Percentiles rank a stretch among this genome's conserved stretches.
These are phyloP conservation scores for Naganishia onofrii DNA, from an alignment of 768 basidiomycete genomes.

Conservation along the genomic window DNA sequence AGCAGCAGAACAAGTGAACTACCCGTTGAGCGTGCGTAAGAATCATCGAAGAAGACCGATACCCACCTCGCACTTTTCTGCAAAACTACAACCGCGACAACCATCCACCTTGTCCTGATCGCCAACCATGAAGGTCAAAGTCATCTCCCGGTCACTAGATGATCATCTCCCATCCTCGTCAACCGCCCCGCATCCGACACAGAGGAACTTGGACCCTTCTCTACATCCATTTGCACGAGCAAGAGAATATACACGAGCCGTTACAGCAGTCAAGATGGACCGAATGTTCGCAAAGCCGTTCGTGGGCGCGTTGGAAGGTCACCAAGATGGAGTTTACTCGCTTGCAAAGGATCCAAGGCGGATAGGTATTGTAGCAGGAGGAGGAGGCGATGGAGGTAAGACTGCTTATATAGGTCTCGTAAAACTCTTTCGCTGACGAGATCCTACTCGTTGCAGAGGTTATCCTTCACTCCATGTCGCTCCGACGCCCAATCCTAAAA, in stretches of 20 bases:
- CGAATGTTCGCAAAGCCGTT: conserved; percentile 98
- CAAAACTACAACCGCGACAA: background rate
- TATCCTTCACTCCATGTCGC: conserved; percentile 65
- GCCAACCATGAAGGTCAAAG: conserved; percentile 46
- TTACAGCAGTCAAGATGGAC: conserved; percentile 95
- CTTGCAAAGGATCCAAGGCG: conserved; percentile 68
- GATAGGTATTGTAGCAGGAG: conserved; percentile 77
- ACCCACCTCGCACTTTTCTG: too few species aligned
- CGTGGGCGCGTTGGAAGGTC: conserved; percentile 82
- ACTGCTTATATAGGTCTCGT: conserved; percentile 30
- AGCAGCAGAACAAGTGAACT: too few species aligned
- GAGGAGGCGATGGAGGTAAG: conserved; percentile 92
- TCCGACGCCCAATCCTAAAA: conserved; percentile 50
- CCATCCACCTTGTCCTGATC: background rate
- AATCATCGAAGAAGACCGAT: too few species aligned
- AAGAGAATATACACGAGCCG: conserved; percentile 85
- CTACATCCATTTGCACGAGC: conserved; percentile 92
- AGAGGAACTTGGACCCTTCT: conserved; percentile 88
- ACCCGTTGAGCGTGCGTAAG: too few species aligned
- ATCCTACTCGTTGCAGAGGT: conserved; percentile 60
- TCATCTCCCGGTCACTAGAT: conserved; percentile 50
- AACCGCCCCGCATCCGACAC: conserved; percentile 60
- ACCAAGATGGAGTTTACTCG: conserved; percentile 89
- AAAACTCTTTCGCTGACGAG: background rate
- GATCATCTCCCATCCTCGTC: conserved; percentile 51